Base-by-base conservation (phyloP, 768 basidiomycete species). In the Coprinellus aureogranulatus region DNA sequence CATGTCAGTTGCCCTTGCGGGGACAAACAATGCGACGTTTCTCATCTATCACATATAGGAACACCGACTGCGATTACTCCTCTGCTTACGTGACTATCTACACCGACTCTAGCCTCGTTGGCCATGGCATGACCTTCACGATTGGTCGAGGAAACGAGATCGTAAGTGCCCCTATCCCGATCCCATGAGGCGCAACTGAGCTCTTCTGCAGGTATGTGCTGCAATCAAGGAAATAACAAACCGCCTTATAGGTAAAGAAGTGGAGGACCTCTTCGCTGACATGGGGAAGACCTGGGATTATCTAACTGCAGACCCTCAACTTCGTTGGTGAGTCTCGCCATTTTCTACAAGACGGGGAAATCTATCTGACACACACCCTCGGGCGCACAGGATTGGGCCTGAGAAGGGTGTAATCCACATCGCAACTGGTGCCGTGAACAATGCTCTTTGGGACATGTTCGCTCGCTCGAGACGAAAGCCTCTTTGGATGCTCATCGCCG, bases 341-440 rank as follows among this genome's bases (percentile, higher is more conserved):
- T 20, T 31, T 51, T 27, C 42, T 53, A 22, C 37, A 4, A 37
- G 9, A 25, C 8, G 14, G 6, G 34, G 34, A 34, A 14, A 14
- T 6, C 8, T 14, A 34, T 34, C 34, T 16, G 27, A 25, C 45
- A 2, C 22, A 53, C 26, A 28, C 53, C 49, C 28, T 20, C 22
- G 54, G n/a, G 30, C 20, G 28, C 10, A 12, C 25, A 90, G 89
- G 89, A 88, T 94, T 64, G 94, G 93, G 4, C 94, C 94, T 0
- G 94, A 96, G 69, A 96, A 96, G 71, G 95, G 95, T 52, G 92
- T 98, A 2, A 94, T 98, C 53, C 90, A 93, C 67, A 86, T 96
- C 52, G 92, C 94, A 2, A 82, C 90, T 0, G 92, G 84, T 4
- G 92, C 92, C 1, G 92, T 98, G 8, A 84, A 92, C 69, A 97